Percentiles rank a stretch among this genome's conserved stretches.
These are phyloP conservation scores for Eutrema yunnanense DNA, from an alignment of 345 rosid species.

Conservation along the genomic window DNA sequence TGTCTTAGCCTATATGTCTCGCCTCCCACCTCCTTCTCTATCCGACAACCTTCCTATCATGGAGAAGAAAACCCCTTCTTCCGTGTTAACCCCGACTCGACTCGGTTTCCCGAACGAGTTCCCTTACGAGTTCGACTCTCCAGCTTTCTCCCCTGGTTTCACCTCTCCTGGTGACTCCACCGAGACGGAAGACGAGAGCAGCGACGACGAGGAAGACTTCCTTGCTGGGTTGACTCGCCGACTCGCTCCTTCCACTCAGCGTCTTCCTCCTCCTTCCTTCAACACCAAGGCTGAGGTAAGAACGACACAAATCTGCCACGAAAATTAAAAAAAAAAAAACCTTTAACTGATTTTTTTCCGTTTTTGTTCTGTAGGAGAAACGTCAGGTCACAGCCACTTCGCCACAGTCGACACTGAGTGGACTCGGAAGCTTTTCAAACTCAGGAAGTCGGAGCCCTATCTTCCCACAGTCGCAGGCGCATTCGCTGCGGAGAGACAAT, in stretches of 20 bases:
- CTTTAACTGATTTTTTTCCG: neutral
- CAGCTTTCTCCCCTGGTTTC: slow-evolving; percentile 30
- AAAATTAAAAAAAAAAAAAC: neutral
- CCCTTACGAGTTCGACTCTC: slow-evolving; percentile 58
- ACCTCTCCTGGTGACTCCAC: slow-evolving; percentile 59
- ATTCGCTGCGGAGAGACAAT: slow-evolving; percentile 27
- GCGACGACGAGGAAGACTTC: slow-evolving; percentile 71
- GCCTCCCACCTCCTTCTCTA: neutral
- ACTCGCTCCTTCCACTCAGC: slow-evolving; percentile 52
- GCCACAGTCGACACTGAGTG: slow-evolving; percentile 79
- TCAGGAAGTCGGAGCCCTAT: slow-evolving; percentile 39
- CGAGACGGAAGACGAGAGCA: slow-evolving; percentile 34
- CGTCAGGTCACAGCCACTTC: slow-evolving; percentile 44
- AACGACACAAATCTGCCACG: neutral
- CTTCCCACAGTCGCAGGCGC: slow-evolving; percentile 24
- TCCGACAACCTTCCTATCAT: neutral
- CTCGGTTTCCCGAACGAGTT: slow-evolving; percentile 51
- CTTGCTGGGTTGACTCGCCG: slow-evolving; percentile 64
- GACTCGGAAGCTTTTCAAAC: slow-evolving; percentile 44
- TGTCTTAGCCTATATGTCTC: neutral
- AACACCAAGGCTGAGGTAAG: slow-evolving; percentile 34
- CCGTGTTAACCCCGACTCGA: slow-evolving; percentile 22
- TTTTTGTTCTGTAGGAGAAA: slow-evolving; percentile 3
- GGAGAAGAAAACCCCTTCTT: neutral
- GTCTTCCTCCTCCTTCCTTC: slow-evolving; percentile 25